Percentiles rank a stretch among this genome's conserved stretches.
phyloP scores from a whole-genome alignment of 2,329 filamentous ascomycete genomes.

The Aspergillus ruber region DNA sequence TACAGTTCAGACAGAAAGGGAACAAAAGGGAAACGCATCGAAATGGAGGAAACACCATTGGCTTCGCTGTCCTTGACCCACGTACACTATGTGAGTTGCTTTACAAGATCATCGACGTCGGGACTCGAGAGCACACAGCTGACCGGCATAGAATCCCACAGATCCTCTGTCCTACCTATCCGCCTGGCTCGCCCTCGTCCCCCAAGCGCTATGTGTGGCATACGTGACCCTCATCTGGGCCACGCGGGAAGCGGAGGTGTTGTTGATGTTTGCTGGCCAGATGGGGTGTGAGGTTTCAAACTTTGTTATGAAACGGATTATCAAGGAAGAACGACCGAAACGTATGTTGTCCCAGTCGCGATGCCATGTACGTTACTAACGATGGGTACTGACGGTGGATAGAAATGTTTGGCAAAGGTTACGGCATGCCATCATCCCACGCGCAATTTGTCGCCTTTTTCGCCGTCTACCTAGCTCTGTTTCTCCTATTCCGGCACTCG shows the following conservation, averaged over 20 bases:
- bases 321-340: constrained; percentile 83
- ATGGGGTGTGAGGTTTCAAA: constrained; percentile 87
- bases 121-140: neutral
- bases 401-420: constrained; percentile 80
- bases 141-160: constrained; percentile 63
- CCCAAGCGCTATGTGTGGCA: constrained; percentile 81
- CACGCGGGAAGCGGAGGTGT: constrained; percentile 81
- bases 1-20: too few relatives aligned
- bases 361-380: neutral
- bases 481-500: constrained; percentile 73
- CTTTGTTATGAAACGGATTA: constrained; percentile 78
- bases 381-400: constrained; percentile 1
- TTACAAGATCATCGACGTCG: neutral
- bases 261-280: constrained; percentile 86
- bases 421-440: constrained; percentile 95
- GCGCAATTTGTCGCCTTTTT: constrained; percentile 94
- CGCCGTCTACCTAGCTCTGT: constrained; percentile 73
- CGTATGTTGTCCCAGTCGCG: constrained; percentile 46
- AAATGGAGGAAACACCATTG: constrained; percentile 48
- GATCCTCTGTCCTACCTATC: constrained; percentile 80
- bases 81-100: constrained; percentile 77
- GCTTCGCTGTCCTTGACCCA: constrained; percentile 92
- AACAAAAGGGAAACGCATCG: neutral
- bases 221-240: constrained; percentile 89
- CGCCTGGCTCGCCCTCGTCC: constrained; percentile 89